phyloP scores from a whole-genome alignment of 257 asterid species.

The Jaltomata sinuosa region DNA sequence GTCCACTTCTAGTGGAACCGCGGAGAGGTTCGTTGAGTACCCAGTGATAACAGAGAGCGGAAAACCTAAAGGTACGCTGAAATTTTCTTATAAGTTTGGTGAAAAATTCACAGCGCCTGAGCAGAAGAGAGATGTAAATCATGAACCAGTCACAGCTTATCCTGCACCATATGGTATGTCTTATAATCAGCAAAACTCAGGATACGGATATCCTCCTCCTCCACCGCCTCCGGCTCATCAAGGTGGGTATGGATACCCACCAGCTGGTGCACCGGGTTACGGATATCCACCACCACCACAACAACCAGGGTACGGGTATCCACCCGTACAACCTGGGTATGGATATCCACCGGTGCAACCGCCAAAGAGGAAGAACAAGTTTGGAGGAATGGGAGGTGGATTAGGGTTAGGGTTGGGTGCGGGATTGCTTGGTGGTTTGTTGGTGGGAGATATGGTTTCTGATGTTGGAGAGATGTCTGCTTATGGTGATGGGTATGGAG shows the following conservation, averaged over 20 bases:
- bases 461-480: slow-evolving; percentile 37
- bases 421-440: slow-evolving; percentile 82
- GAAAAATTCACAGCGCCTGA: slow-evolving; percentile 34
- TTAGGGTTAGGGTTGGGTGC: slow-evolving; percentile 80
- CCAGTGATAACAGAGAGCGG: slow-evolving; percentile 47
- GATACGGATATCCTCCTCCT: slow-evolving; percentile 21
- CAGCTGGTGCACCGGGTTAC: slow-evolving; percentile 17
- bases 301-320: slow-evolving; percentile 12
- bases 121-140: slow-evolving; percentile 9
- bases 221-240: neutral
- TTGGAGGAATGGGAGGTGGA: slow-evolving; percentile 33
- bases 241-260: slow-evolving; percentile 14
- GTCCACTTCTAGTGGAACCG: neutral
- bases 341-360: slow-evolving; percentile 33
- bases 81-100: slow-evolving; percentile 54
- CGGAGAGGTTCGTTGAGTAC: slow-evolving; percentile 34
- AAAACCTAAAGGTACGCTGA: slow-evolving; percentile 60
- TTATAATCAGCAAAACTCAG: slow-evolving; percentile 25
- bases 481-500: slow-evolving; percentile 24
- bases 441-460: slow-evolving; percentile 68
- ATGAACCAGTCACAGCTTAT: slow-evolving; percentile 44
- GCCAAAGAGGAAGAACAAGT: slow-evolving; percentile 46
- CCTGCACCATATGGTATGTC: slow-evolving; percentile 24
- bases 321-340: slow-evolving; percentile 12
- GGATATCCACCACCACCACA: slow-evolving; percentile 24